A percentile compares a stretch with the other conserved stretches of the same genome.
These are phyloP conservation scores for Byssoonygena ceratinophila DNA, from an alignment of 2,329 filamentous ascomycete species.

Conservation along the genomic window DNA sequence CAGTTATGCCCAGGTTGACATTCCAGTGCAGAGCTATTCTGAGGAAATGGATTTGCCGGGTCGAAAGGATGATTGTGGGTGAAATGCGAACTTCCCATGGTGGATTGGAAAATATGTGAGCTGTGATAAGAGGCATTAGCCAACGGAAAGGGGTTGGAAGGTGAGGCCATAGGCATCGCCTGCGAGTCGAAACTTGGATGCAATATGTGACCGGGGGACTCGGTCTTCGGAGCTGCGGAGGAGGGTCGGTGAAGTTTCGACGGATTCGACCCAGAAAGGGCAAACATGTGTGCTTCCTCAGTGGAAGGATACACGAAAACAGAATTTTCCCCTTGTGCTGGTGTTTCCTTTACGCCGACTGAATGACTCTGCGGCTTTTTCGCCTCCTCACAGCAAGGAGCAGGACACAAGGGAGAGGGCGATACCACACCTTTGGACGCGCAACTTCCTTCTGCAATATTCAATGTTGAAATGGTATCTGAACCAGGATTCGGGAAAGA, in stretches of 20 bases:
- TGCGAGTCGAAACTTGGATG: not conserved
- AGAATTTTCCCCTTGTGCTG: not conserved
- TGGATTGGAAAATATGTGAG: not conserved
- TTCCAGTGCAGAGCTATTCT: constrained; percentile 1
- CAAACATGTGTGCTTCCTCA: not conserved
- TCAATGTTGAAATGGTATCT: not conserved
- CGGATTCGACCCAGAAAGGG: not conserved
- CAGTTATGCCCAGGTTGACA: constrained; percentile 28
- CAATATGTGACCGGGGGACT: not conserved
- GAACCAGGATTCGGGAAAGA: not conserved
- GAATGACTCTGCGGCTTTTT: not conserved
- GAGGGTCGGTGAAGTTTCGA: not conserved
- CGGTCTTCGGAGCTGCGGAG: not conserved
- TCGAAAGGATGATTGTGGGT: not conserved
- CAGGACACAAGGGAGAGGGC: not conserved
- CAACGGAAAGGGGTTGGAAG: not conserved
- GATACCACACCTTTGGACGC: not conserved
- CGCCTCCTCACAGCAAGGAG: not conserved
- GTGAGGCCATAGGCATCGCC: not conserved
- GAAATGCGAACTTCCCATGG: not conserved
- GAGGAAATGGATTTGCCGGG: not conserved
- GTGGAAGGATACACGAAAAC: not conserved
- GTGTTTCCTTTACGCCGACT: not conserved
- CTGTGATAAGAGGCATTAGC: not conserved
- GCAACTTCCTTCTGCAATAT: not conserved